Percentiles rank a stretch among this genome's conserved stretches.
phyloP scores from a whole-genome alignment of 2,329 filamentous ascomycete species.

The Phoma herbarum region DNA sequence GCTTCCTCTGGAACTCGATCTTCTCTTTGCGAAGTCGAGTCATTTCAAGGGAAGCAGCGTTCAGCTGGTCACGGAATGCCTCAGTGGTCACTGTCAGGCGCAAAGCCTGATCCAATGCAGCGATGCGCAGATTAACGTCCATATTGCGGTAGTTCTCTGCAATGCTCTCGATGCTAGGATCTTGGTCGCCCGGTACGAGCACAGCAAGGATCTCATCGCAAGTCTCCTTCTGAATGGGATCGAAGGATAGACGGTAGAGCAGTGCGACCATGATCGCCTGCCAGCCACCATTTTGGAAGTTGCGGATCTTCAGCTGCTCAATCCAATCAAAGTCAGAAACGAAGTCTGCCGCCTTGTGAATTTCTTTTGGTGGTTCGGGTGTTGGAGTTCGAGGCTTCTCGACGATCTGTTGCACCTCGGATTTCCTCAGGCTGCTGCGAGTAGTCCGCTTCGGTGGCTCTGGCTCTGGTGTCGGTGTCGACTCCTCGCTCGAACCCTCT shows the following conservation, averaged over 20 bases:
- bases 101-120: constrained; percentile 83
- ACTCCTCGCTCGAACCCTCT: constrained; percentile 63
- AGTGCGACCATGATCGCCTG: constrained; percentile 87
- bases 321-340: constrained; percentile 82
- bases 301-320: constrained; percentile 79
- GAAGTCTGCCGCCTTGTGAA: constrained; percentile 78
- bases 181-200: constrained; percentile 79
- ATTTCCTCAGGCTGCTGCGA: constrained; percentile 83
- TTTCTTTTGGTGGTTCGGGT: constrained; percentile 46
- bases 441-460: constrained; percentile 83
- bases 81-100: constrained; percentile 88
- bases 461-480: constrained; percentile 65
- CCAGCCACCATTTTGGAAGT: constrained; percentile 91
- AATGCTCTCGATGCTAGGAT: constrained; percentile 79
- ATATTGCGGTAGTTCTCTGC: constrained; percentile 75
- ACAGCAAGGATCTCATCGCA: constrained; percentile 83
- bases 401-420: constrained; percentile 69
- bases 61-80: constrained; percentile 85
- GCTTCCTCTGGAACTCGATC: constrained; percentile 86
- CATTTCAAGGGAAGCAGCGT: constrained; percentile 93
- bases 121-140: constrained; percentile 83
- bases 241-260: constrained; percentile 82
- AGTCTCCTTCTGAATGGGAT: constrained; percentile 70
- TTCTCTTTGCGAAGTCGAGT: constrained; percentile 94
- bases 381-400: constrained; percentile 50